Percentiles rank a stretch among this genome's conserved stretches.
Evolutionary conservation across 768 basidiomycete species (phyloP).

Genomic region (Collybia nuda): DNA sequence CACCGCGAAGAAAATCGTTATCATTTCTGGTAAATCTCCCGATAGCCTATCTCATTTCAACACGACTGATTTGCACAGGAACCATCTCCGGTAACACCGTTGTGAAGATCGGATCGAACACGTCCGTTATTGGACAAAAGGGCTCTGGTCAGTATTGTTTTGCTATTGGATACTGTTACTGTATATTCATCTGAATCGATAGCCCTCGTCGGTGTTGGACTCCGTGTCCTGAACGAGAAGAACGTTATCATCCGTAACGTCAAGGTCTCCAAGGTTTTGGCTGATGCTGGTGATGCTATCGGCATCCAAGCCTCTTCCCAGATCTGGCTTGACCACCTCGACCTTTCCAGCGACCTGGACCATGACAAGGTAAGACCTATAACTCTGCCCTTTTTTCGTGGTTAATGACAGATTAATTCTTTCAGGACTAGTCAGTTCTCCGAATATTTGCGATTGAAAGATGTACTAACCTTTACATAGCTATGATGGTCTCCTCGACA

Average conservation of each 20-base stretch:
- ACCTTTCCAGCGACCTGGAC: conserved; percentile 43
- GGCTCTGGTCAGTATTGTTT: conserved; percentile 32
- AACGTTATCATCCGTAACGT: conserved; percentile 52
- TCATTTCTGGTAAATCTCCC: conserved; percentile 35
- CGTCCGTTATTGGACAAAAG: conserved; percentile 36
- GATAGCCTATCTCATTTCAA: conserved; percentile 15
- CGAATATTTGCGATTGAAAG: not conserved
- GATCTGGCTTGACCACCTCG: conserved; percentile 47
- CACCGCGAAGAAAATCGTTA: conserved; percentile 38
- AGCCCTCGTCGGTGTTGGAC: conserved; percentile 45
- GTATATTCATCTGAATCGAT: not conserved
- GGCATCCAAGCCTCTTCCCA: conserved; percentile 38
- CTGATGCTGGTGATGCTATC: conserved; percentile 43
- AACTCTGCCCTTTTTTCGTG: not conserved
- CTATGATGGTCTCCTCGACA: conserved; percentile 45
- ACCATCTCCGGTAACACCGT: conserved; percentile 43
- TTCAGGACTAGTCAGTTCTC: conserved; percentile 27
- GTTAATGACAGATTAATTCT: not conserved
- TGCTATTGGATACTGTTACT: not conserved
- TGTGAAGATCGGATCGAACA: conserved; percentile 43
- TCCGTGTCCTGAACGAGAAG: conserved; percentile 38
- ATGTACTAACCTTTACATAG: conserved; percentile 15
- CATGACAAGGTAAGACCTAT: conserved; percentile 35
- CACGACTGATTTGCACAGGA: conserved; percentile 41
- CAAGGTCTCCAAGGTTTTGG: conserved; percentile 48